These are phyloP conservation scores for Amorphotheca resinae DNA, from an alignment of 495 filamentous ascomycete species.

Conservation along the genomic window DNA sequence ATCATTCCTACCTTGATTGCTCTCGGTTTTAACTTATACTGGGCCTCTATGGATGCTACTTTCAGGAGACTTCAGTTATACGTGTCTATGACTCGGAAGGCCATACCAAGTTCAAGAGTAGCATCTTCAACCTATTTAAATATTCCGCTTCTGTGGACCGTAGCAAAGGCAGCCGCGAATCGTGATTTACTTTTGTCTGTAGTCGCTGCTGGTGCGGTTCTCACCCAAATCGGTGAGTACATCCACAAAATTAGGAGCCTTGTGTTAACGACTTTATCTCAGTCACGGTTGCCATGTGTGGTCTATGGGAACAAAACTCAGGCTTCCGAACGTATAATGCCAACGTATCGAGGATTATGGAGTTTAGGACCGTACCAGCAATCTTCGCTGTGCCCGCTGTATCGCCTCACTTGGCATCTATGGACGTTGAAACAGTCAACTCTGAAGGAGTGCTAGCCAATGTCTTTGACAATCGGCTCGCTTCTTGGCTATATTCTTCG, in stretches of 20 bases:
- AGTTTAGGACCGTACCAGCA: slow-evolving; percentile 11
- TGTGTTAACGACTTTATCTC: background rate
- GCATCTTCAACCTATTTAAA: slow-evolving; percentile 23
- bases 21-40: slow-evolving; percentile 26
- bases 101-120: slow-evolving; percentile 12
- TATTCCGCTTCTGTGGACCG: slow-evolving; percentile 24
- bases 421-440: background rate
- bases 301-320: slow-evolving; percentile 19
- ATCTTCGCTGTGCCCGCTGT: slow-evolving; percentile 4
- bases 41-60: slow-evolving; percentile 26
- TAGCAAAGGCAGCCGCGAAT: slow-evolving; percentile 20
- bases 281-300: slow-evolving; percentile 31
- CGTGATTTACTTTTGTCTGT: slow-evolving; percentile 25
- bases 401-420: background rate
- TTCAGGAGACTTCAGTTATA: slow-evolving; percentile 27
- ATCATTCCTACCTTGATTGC: slow-evolving; percentile 21
- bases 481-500: slow-evolving; percentile 4
- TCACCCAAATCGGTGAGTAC: slow-evolving; percentile 27
- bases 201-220: slow-evolving; percentile 21
- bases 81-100: slow-evolving; percentile 21
- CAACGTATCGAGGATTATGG: slow-evolving; percentile 2
- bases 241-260: background rate
- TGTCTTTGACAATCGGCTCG: background rate
- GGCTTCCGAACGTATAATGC: slow-evolving; percentile 2
- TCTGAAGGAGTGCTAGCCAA: background rate